Evolutionary conservation across 129 eudicot genomes (phyloP).

Genomic region (Flaveria linearis): DNA sequence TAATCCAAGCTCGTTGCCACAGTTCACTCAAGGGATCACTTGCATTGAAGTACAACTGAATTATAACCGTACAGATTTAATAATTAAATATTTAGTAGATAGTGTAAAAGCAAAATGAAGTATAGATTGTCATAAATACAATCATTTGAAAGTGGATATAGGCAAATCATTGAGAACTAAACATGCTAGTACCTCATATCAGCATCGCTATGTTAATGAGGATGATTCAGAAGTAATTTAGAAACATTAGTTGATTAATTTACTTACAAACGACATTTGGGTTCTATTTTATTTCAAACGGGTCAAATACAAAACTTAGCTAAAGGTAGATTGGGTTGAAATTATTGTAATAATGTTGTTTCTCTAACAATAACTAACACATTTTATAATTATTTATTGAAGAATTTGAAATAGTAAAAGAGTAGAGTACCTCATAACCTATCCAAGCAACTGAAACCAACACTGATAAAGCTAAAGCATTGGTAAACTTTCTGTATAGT

Average conservation of each 20-base stretch:
- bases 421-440: conserved; percentile 75
- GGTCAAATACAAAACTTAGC: neutral
- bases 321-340: neutral
- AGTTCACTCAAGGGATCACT: conserved; percentile 91
- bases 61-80: conserved; percentile 13
- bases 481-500: conserved; percentile 83
- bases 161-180: neutral
- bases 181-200: neutral
- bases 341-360: neutral
- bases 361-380: neutral
- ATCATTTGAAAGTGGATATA: conserved; percentile 18
- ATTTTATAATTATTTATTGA: neutral
- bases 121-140: conserved; percentile 5
- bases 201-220: neutral
- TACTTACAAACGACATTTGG: neutral
- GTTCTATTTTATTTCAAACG: neutral
- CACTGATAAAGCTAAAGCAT: conserved; percentile 77
- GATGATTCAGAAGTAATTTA: neutral
- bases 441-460: conserved; percentile 94
- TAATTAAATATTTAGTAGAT: neutral
- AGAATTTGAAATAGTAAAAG: conserved; percentile 5
- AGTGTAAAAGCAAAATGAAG: neutral
- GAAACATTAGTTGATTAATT: neutral
- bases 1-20: conserved; percentile 85
- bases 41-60: conserved; percentile 83